Evolutionary conservation across 441 rosid species (phyloP).

Genomic region (Lepidium campestre): DNA sequence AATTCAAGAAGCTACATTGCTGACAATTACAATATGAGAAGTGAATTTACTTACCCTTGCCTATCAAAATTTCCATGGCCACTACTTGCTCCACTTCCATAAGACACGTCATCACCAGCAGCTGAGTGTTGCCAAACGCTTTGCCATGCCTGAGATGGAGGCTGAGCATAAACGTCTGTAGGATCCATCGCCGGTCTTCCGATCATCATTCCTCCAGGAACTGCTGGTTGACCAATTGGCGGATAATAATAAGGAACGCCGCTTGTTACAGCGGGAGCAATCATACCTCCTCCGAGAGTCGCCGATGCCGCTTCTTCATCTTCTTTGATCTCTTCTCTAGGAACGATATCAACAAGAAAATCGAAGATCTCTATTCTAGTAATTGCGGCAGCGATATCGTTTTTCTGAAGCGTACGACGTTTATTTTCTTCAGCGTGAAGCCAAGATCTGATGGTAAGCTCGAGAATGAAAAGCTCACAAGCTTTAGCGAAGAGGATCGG

Average conservation of each 20-base stretch:
- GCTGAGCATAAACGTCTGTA: constrained; percentile 71
- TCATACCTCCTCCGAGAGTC: constrained; percentile 33
- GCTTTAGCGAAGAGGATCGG: constrained; percentile 94
- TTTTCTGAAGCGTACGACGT: constrained; percentile 90
- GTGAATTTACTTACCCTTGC: constrained; percentile 44
- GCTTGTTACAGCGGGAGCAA: constrained; percentile 61
- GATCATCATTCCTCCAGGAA: constrained; percentile 84
- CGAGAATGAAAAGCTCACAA: constrained; percentile 93
- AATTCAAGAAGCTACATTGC: constrained; percentile 10
- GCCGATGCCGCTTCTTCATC: constrained; percentile 49
- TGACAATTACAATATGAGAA: neutral
- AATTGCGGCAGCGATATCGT: constrained; percentile 91
- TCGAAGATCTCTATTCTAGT: constrained; percentile 94
- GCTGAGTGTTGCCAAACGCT: constrained; percentile 90
- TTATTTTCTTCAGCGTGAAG: constrained; percentile 96
- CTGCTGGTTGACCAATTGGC: constrained; percentile 76
- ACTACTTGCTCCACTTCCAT: constrained; percentile 63
- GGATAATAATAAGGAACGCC: constrained; percentile 90
- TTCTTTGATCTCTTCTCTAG: constrained; percentile 85
- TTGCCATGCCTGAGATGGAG: constrained; percentile 98
- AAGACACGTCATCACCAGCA: constrained; percentile 59
- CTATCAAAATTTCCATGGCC: constrained; percentile 68
- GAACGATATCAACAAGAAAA: constrained; percentile 91
- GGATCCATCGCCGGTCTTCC: constrained; percentile 87
- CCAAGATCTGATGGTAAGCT: constrained; percentile 95